Base-by-base conservation (phyloP, 1,139 yeast species). In the Pichia sorboxylosa region DNA sequence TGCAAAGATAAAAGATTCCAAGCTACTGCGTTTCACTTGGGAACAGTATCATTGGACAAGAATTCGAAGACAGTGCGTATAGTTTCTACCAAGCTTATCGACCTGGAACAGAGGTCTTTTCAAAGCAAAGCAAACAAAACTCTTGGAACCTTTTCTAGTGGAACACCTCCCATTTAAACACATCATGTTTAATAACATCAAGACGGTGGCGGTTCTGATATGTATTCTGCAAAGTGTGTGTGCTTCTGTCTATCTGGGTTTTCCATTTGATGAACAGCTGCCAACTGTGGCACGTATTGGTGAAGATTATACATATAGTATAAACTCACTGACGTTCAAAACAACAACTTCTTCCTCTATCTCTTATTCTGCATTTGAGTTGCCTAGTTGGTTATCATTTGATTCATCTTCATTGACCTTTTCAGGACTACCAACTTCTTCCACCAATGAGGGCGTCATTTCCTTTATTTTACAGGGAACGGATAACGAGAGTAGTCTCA, bases 201-300 rank as follows among this genome's bases (percentile, higher is more conserved):
- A n/a, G 16, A 11, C 15, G 15, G 15, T 24, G 10, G 11, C 26
- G 15, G 9, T 24, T 5, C 16, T 24, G 7, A n/a, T 3, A 8
- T 5, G 6, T 13, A 10, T 14, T n/a, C n/a, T n/a, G n/a, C n/a
- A n/a, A n/a, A n/a, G n/a, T 4, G 27, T 25, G 5, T 7, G 15
- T 6, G 50, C 49, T 9, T 35, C 43, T 14, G 76, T 76, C 2
- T 68, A 69, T 41, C 66, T 73, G 38, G 85, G 87, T 28, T 87
- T 80, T 61, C 92, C 96, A 6, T 70, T 90, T 49, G 59, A 69
- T 43, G 74, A 76, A 49, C 98, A 90, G 56, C 65, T 75, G 24
- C 97, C 97, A 13, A 79, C 85, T 24, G 82, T 90, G 10, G 96
- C 94, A 4, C 66, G 94, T 37, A 69, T 73, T 13, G 71, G 73